Evolutionary conservation across 2,329 filamentous ascomycete genomes (phyloP).

Genomic region (Hypomyces perniciosus): DNA sequence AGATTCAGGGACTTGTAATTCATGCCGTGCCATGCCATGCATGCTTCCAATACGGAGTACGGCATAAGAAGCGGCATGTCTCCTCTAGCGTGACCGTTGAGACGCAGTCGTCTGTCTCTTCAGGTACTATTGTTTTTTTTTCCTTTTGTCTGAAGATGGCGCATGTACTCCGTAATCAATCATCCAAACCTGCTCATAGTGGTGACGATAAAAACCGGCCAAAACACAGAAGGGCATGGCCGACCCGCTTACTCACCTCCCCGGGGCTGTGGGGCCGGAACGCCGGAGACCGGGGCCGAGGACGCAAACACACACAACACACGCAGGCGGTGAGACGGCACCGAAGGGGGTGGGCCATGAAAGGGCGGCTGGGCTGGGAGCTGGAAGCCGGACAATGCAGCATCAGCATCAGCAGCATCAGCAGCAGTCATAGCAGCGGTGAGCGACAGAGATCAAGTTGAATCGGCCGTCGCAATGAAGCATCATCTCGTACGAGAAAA

Average conservation of each 20-base stretch:
- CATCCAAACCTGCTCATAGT: background rate
- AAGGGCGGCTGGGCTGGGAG: background rate
- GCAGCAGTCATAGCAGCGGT: constrained; percentile 6
- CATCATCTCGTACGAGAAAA: background rate
- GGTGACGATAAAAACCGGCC: background rate
- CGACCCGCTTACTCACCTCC: constrained; percentile 3
- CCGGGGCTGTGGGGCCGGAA: constrained; percentile 13
- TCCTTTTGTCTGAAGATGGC: too few relatives aligned
- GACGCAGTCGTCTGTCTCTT: too few relatives aligned
- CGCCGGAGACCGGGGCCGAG: constrained; percentile 14
- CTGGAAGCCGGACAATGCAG: background rate
- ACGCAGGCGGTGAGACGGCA: constrained; percentile 11
- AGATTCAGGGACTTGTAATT: too few relatives aligned
- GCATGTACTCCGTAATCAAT: background rate
- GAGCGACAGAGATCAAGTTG: background rate
- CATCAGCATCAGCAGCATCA: background rate
- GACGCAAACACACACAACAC: background rate
- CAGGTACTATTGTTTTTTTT: too few relatives aligned
- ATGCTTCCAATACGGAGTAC: too few relatives aligned
- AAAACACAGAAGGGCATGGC: background rate
- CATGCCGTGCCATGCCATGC: too few relatives aligned
- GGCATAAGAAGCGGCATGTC: too few relatives aligned
- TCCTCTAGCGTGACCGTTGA: too few relatives aligned
- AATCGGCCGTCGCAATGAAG: background rate
- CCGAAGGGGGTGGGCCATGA: background rate